Conservation (phyloP, 768 basidiomycete genomes). For the Podaxis sp. region DNA sequence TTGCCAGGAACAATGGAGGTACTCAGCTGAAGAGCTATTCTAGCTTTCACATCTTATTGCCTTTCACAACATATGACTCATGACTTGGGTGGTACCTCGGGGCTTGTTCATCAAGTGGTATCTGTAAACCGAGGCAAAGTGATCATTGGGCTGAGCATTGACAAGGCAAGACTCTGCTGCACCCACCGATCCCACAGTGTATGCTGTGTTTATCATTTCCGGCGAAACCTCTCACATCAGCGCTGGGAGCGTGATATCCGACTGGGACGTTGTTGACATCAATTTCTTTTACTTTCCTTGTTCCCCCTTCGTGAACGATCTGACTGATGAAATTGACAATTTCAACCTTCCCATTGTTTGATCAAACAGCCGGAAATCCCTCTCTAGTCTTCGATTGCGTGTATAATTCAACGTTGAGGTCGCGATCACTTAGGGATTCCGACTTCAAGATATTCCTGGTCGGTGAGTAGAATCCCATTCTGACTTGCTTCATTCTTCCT, state of each 20-base stretch:
- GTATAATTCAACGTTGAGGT: constrained; percentile 57
- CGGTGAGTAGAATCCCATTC: constrained; percentile 39
- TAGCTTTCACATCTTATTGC: too few species aligned
- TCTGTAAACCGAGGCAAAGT: neutral
- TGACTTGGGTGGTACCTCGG: too few species aligned
- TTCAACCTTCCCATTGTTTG: neutral
- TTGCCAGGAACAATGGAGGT: too few species aligned
- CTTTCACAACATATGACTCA: too few species aligned
- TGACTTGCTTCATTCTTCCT: constrained; percentile 7
- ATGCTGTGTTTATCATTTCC: neutral
- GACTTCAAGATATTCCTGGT: constrained; percentile 70
- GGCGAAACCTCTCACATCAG: neutral
- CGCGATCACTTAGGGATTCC: constrained; percentile 54
- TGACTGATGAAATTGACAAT: neutral
- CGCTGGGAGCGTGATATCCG: neutral
- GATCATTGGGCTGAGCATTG: neutral
- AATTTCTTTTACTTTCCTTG: too few species aligned
- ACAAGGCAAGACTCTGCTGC: neutral
- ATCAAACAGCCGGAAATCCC: constrained; percentile 57
- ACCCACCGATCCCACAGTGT: neutral
- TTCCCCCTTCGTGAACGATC: constrained; percentile 4
- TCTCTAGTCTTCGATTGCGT: constrained; percentile 75
- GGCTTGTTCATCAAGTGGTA: neutral
- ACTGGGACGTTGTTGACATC: neutral
- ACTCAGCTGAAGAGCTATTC: too few species aligned